These are phyloP conservation scores for Aspergillus transmontanensis DNA, from an alignment of 2,329 filamentous ascomycete genomes.

Conservation along the genomic window DNA sequence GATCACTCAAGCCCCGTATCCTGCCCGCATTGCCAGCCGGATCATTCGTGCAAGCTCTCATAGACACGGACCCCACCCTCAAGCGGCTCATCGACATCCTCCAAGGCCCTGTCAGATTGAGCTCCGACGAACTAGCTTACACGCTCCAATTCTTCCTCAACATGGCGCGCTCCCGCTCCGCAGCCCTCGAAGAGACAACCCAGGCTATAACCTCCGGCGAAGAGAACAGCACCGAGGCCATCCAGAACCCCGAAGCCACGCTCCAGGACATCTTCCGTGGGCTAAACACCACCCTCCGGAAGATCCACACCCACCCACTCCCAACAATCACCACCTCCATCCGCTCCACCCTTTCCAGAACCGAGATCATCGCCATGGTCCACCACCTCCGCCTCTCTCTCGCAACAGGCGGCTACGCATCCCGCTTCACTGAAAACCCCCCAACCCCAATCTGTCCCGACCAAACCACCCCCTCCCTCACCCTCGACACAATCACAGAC, in stretches of 20 bases:
- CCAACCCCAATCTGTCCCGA: conserved; percentile 38
- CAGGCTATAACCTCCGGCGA: conserved; percentile 35
- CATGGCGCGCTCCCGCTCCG: conserved; percentile 38
- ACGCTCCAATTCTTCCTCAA: conserved; percentile 43
- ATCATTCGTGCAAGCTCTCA: conserved; percentile 43
- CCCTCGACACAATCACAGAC: conserved; percentile 42
- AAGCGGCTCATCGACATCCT: conserved; percentile 41
- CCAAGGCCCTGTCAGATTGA: conserved; percentile 36
- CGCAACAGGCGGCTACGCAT: conserved; percentile 45
- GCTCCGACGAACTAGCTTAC: conserved; percentile 43
- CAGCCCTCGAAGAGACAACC: conserved; percentile 33
- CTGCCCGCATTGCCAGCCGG: conserved; percentile 41
- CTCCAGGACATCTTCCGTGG: conserved; percentile 41
- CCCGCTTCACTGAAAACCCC: conserved; percentile 44
- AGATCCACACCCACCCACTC: conserved; percentile 38
- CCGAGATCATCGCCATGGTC: conserved; percentile 43
- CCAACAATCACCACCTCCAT: conserved; percentile 35
- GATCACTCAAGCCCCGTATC: conserved; percentile 35
- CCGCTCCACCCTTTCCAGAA: conserved; percentile 41
- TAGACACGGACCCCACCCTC: conserved; percentile 42
- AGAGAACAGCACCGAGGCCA: conserved; percentile 21
- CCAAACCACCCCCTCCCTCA: conserved; percentile 40
- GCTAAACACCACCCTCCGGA: conserved; percentile 41
- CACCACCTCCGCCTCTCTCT: conserved; percentile 48
- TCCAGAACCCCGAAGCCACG: conserved; percentile 15